Conservation (phyloP, 805 yeast genomes). For the Allodekkera sacchari region DNA sequence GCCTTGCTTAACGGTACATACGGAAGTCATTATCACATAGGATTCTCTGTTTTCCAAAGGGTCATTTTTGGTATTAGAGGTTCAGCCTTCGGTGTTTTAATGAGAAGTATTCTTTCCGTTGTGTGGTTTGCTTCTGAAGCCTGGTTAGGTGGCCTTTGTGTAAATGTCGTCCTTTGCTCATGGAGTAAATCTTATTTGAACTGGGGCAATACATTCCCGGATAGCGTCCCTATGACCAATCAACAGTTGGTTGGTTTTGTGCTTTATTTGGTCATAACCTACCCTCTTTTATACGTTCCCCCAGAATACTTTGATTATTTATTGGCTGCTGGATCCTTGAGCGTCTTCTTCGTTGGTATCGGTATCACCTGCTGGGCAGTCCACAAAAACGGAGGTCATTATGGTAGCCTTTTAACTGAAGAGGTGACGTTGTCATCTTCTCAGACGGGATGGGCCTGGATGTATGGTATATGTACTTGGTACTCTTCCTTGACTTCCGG, state of each 20-base stretch:
- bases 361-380: constrained; percentile 14
- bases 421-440: constrained; percentile 6
- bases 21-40: constrained; percentile 41
- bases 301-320: constrained; percentile 27
- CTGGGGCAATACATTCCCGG: constrained; percentile 33
- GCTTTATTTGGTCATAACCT: constrained; percentile 34
- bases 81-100: constrained; percentile 30
- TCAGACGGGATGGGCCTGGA: constrained; percentile 32
- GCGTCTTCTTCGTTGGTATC: constrained; percentile 8
- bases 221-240: constrained; percentile 29
- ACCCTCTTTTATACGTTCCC: constrained; percentile 30
- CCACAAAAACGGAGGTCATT: constrained; percentile 5
- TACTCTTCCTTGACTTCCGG: constrained; percentile 34
- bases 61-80: constrained; percentile 39
- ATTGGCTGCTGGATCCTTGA: constrained; percentile 8
- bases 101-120: constrained; percentile 33
- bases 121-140: constrained; percentile 41
- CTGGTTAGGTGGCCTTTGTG: constrained; percentile 38
- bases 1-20: constrained; percentile 38
- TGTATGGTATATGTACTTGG: constrained; percentile 30
- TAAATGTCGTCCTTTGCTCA: constrained; percentile 30
- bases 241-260: constrained; percentile 35
- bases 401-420: constrained; percentile 8
- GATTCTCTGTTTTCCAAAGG: constrained; percentile 36
- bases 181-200: constrained; percentile 31